Evolutionary conservation across 2,329 filamentous ascomycete species (phyloP), one percentile per base, ranked within the genome.

Genomic region (Sporothrix mexicana): DNA sequence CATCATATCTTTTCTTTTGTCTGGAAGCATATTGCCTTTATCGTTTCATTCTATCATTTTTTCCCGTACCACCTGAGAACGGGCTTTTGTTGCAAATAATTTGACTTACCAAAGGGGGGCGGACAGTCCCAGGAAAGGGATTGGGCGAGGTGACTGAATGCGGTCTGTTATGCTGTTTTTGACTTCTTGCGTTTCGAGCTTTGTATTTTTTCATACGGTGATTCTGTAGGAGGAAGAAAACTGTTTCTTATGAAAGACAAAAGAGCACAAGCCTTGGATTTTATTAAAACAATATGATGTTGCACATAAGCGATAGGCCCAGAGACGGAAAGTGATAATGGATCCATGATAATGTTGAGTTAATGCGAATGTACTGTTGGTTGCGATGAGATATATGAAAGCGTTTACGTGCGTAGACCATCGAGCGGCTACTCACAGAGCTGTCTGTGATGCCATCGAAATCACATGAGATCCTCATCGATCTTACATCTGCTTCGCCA

Each of bases 1-100:
- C 72, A 73, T 23, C 53, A n/a, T 72, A 12, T 68, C 17, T 75
- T 76, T 76, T 76, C 72, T 77, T 76, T 61, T 43, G 45, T 64
- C 43, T 49, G n/a, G 36, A 70, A 67, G 12, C 10, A 47, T 62
- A 10, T 45, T 45, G 55, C 3, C 55, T 51, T 36, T 51, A 20
- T 17, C 8, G 7, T 36, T 36, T 36, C 30, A 36, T 36, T 36
- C 7, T 7, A 36, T 36, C 30, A 36, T 36, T 36, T 36, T 36
- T 7, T 36, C 7, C 3, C 7, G n/a, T 36, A 36, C 1, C 30
- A 36, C 7, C 30, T 8, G 47, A 23, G 8, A 12, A 23, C 13
- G 30, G n/a, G 13, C 9, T 6, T 49, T 47, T 66, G 41, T 47
- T 66, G 61, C 15, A 67, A 25, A 20, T 72, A 30, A 45, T 36